Conservation (phyloP, 2,329 filamentous ascomycete genomes). For the Fusarium chuoi region DNA sequence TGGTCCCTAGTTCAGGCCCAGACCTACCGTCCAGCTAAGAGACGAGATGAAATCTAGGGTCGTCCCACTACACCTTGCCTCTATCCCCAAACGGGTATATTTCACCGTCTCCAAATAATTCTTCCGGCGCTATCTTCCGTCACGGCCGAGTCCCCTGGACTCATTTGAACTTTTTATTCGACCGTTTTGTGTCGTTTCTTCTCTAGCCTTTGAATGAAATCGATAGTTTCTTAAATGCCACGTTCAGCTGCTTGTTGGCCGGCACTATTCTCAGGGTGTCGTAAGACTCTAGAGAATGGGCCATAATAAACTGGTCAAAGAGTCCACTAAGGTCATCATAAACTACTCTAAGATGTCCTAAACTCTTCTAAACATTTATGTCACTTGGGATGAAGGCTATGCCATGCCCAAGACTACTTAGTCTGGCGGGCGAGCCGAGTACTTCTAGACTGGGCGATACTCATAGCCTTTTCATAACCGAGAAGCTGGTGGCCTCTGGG, state of each 20-base stretch:
- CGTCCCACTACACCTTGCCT: neutral
- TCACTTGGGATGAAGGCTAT: neutral
- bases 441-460: conserved; percentile 2
- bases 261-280: neutral
- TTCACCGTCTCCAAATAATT: conserved; percentile 3
- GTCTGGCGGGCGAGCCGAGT: neutral
- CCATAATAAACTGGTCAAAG: neutral
- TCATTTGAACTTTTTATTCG: neutral
- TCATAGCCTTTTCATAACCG: neutral
- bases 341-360: neutral
- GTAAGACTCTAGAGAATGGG: neutral
- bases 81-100: neutral
- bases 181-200: neutral
- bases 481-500: neutral
- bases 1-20: neutral
- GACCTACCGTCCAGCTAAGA: neutral
- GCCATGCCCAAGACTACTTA: neutral
- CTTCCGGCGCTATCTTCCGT: conserved; percentile 9
- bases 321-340: neutral
- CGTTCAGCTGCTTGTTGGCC: neutral
- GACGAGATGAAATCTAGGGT: neutral
- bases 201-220: neutral
- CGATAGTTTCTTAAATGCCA: conserved; percentile 1
- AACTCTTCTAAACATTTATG: neutral
- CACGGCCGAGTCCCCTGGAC: neutral